Evolutionary conservation across 495 filamentous ascomycete species (phyloP).

Genomic region (Pseudevernia furfuracea): DNA sequence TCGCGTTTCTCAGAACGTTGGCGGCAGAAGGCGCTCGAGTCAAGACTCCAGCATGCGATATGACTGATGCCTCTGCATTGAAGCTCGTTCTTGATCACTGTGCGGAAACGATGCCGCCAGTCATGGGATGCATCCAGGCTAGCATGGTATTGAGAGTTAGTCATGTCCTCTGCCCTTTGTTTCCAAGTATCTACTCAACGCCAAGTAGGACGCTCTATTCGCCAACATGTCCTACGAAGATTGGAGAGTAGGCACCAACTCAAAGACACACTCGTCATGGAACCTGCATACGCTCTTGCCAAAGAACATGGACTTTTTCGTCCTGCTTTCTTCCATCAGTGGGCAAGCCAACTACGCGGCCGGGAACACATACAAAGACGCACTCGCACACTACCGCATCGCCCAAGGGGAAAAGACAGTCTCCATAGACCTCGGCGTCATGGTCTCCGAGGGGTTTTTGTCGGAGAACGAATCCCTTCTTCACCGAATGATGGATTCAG

Average conservation of each 20-base stretch:
- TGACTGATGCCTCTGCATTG: background rate
- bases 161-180: too few relatives aligned
- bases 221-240: conserved; percentile 38
- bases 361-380: conserved; percentile 54
- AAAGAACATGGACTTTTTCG: conserved; percentile 54
- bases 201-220: conserved; percentile 34
- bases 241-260: conserved; percentile 32
- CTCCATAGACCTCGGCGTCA: conserved; percentile 24
- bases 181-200: too few relatives aligned
- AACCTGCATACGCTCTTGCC: conserved; percentile 40
- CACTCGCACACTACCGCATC: conserved; percentile 30
- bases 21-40: conserved; percentile 22
- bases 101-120: conserved; percentile 21
- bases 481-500: background rate
- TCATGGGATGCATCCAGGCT: background rate
- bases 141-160: background rate
- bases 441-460: conserved; percentile 16
- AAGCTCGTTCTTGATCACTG: background rate
- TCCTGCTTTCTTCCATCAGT: conserved; percentile 51
- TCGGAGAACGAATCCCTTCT: conserved; percentile 19
- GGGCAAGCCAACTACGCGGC: conserved; percentile 61
- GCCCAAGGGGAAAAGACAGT: conserved; percentile 24
- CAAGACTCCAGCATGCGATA: conserved; percentile 35
- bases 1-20: conserved; percentile 18
- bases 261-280: conserved; percentile 42